These are phyloP conservation scores for Auriscalpium microsporum DNA, from an alignment of 768 basidiomycete species.

Conservation along the genomic window DNA sequence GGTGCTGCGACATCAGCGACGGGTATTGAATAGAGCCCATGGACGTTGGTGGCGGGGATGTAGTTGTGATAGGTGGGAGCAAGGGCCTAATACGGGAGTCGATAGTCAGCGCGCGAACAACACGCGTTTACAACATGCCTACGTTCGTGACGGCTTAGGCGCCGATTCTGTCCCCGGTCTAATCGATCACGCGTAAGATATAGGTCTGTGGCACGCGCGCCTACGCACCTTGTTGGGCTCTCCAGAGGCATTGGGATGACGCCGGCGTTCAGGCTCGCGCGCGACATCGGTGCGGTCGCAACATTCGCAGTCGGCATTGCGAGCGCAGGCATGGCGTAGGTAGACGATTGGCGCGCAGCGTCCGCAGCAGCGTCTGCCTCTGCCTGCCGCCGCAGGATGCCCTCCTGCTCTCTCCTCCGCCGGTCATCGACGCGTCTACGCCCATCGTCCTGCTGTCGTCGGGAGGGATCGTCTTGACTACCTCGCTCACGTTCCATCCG, in stretches of 20 bases:
- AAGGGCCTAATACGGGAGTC: slow-evolving; percentile 5
- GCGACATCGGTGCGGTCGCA: background rate
- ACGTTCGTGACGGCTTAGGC: slow-evolving; percentile 13
- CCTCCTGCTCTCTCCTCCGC: slow-evolving; percentile 41
- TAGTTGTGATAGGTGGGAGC: slow-evolving; percentile 54
- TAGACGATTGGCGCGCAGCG: slow-evolving; percentile 15
- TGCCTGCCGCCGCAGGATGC: slow-evolving; percentile 47
- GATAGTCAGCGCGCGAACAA: background rate
- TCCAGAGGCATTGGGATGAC: slow-evolving; percentile 47
- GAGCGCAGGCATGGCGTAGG: slow-evolving; percentile 18
- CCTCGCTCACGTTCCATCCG: slow-evolving; percentile 14
- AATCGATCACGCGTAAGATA: slow-evolving; percentile 36
- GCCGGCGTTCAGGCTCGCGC: slow-evolving; percentile 3
- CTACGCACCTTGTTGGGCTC: slow-evolving; percentile 36
- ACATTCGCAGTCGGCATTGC: slow-evolving; percentile 7
- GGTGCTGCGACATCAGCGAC: slow-evolving; percentile 71
- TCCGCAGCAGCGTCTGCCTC: slow-evolving; percentile 31
- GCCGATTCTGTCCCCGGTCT: slow-evolving; percentile 28
- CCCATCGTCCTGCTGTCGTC: slow-evolving; percentile 16
- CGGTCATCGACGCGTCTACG: slow-evolving; percentile 17
- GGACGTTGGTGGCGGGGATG: slow-evolving; percentile 54
- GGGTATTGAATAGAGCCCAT: slow-evolving; percentile 49
- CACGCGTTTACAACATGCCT: slow-evolving; percentile 8
- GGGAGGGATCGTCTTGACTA: slow-evolving; percentile 6
- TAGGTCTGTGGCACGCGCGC: background rate